Percentiles rank a stretch among this genome's conserved stretches.
These are phyloP conservation scores for Oryza meyeriana DNA, from an alignment of 176 grass and related monocot genomes.

Conservation along the genomic window DNA sequence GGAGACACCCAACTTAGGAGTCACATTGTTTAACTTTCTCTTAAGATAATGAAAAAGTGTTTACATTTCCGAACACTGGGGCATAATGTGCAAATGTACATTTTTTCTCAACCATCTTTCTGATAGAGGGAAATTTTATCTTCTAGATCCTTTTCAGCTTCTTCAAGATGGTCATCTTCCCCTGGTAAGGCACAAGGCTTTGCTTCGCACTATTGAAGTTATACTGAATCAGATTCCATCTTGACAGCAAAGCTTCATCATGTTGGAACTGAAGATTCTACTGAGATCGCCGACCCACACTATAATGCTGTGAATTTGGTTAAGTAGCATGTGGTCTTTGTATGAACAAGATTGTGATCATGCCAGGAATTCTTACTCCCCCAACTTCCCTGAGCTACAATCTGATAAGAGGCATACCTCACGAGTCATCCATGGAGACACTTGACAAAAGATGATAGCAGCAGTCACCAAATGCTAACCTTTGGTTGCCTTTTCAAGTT, in stretches of 20 bases:
- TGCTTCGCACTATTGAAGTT: background rate
- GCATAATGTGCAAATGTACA: background rate
- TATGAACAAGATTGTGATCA: background rate
- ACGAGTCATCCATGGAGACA: background rate
- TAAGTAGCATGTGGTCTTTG: background rate
- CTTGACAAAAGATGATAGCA: background rate
- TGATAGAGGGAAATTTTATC: background rate
- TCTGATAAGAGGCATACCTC: background rate
- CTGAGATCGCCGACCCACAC: background rate
- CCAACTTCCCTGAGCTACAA: background rate
- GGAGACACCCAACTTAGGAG: background rate
- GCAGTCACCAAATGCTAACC: background rate
- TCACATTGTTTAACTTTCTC: background rate
- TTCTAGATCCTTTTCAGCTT: background rate
- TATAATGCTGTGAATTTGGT: background rate
- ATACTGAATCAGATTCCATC: background rate
- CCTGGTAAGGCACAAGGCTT: background rate
- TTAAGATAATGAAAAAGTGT: too few species aligned
- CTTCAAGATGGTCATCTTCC: background rate
- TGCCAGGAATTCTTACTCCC: background rate
- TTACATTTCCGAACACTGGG: too few species aligned
- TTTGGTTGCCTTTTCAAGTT: slow-evolving; percentile 3
- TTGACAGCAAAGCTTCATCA: background rate
- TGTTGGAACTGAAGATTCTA: background rate
- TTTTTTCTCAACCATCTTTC: background rate